Base-by-base conservation (phyloP, 495 filamentous ascomycete genomes). In the Aspergillus olivimuriae region DNA sequence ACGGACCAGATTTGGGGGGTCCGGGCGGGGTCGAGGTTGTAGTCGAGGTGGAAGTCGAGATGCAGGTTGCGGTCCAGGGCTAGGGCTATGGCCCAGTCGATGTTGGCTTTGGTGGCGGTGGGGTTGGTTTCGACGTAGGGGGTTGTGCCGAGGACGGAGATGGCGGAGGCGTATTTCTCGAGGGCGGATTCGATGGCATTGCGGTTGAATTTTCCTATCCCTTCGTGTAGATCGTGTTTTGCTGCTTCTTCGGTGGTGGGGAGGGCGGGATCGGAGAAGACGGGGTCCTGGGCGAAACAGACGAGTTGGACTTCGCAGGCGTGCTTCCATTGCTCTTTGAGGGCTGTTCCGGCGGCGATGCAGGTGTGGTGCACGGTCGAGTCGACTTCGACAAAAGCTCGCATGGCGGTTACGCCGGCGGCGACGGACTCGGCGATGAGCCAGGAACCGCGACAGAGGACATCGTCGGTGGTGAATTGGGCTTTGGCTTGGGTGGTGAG, bases 371-470 rank as follows among this genome's bases (percentile, higher is more conserved):
- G 58, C 2, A 87, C 83, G 11, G 72, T 70, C 23, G 69, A 67
- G 60, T 89, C 86, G 1, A 89, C 71, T 60, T 89, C 86, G 12
- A 86, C 83, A 50, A 87, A 88, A 10, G 81, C 80, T 32, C 84
- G 66, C 73, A 87, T 82, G 32, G 73, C 73, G 0, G 83, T 86
- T 7, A 88, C 86, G 0, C 84, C 86, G 15, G 75, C 66, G 11
- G 66, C 58, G 34, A 82, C 72, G 47, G 82, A 86, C 47, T 86
- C 82, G 34, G 79, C 75, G 12, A 89, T 70, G 4, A 89, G 68
- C 70, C 78, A 77, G 37, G 72, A 64, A 3, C 84, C 84, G 52
- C 85, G 68, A 39, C 69, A 57, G 9, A 81, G 58, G 26, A 89
- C 67, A 62, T 87, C 82, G 0, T 72, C 50, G 3, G 60, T 53